These are phyloP conservation scores for Ligustrum vulgare DNA, from an alignment of 257 asterid species.

Conservation along the genomic window DNA sequence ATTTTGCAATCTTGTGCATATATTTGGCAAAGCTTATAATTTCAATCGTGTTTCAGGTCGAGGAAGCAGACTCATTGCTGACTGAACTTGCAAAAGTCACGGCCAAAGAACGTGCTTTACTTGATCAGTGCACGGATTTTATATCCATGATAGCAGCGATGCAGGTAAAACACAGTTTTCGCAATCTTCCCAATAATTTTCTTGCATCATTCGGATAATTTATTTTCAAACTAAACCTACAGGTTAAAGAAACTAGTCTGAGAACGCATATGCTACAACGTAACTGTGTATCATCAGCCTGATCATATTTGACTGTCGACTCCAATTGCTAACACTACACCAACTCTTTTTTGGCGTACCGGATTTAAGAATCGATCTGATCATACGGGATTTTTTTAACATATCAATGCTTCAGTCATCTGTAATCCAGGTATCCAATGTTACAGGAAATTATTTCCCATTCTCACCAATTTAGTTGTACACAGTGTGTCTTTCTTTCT, in stretches of 20 bases:
- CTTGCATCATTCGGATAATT: not conserved
- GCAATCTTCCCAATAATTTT: not conserved
- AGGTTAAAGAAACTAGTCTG: slow-evolving; percentile 83
- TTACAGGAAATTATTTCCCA: slow-evolving; percentile 41
- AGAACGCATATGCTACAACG: slow-evolving; percentile 78
- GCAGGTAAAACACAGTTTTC: slow-evolving; percentile 51
- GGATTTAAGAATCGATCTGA: slow-evolving; percentile 28
- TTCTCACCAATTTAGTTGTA: slow-evolving; percentile 53
- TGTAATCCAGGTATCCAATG: slow-evolving; percentile 30
- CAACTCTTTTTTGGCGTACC: slow-evolving; percentile 14
- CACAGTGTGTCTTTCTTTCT: slow-evolving; percentile 26
- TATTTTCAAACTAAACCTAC: slow-evolving; percentile 17
- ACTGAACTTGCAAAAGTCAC: slow-evolving; percentile 70
- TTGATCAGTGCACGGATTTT: slow-evolving; percentile 67
- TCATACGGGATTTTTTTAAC: slow-evolving; percentile 40
- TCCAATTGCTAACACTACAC: slow-evolving; percentile 47
- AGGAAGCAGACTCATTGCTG: slow-evolving; percentile 57
- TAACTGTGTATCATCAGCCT: slow-evolving; percentile 58
- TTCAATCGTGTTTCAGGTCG: slow-evolving; percentile 50
- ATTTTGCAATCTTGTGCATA: not conserved
- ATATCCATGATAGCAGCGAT: slow-evolving; percentile 59
- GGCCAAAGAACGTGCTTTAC: slow-evolving; percentile 63
- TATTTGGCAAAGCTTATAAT: no score
- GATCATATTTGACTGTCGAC: slow-evolving; percentile 28
- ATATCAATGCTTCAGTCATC: slow-evolving; percentile 23